A percentile compares a stretch with the other conserved stretches of the same genome.
Conservation (phyloP, 2,329 filamentous ascomycete species). For the Cryphonectria parasitica region DNA sequence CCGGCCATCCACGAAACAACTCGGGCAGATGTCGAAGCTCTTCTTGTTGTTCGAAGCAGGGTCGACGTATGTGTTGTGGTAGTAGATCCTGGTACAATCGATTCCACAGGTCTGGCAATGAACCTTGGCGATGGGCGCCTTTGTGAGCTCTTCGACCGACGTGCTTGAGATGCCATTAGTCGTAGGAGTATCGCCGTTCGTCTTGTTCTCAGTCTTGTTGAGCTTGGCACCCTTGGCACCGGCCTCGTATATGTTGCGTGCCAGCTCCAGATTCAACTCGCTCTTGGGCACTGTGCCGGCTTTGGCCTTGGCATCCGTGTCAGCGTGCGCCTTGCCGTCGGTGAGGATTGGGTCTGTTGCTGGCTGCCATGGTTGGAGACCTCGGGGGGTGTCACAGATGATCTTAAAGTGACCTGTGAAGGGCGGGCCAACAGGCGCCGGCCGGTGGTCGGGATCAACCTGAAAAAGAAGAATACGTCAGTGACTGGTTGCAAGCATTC, state of each 20-base stretch:
- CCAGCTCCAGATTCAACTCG: conserved; percentile 88
- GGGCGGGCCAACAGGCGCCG: conserved; percentile 92
- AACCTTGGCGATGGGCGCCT: conserved; percentile 68
- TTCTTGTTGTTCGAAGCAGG: conserved; percentile 58
- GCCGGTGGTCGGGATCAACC: conserved; percentile 95
- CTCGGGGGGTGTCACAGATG: conserved; percentile 92
- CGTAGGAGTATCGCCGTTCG: conserved; percentile 72
- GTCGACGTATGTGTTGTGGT: conserved; percentile 60
- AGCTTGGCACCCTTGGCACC: conserved; percentile 78
- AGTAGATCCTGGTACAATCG: conserved; percentile 75
- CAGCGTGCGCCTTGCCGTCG: conserved; percentile 62
- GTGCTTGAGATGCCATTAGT: conserved; percentile 66
- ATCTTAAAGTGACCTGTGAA: conserved; percentile 98
- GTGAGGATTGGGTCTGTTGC: conserved; percentile 72
- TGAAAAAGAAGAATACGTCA: conserved; percentile 41
- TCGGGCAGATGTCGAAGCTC: conserved; percentile 88
- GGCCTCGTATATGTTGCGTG: conserved; percentile 93
- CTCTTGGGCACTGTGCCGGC: conserved; percentile 70
- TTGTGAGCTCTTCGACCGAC: conserved; percentile 62
- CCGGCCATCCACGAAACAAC: conserved; percentile 83
- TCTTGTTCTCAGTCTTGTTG: conserved; percentile 69
- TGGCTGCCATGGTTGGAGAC: conserved; percentile 93
- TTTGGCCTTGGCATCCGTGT: conserved; percentile 75
- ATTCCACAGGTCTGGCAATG: conserved; percentile 91
- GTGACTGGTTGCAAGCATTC: not conserved